These are phyloP conservation scores for Mucor sp. DNA, from an alignment of 371 early-diverging fungal species.

Conservation along the genomic window DNA sequence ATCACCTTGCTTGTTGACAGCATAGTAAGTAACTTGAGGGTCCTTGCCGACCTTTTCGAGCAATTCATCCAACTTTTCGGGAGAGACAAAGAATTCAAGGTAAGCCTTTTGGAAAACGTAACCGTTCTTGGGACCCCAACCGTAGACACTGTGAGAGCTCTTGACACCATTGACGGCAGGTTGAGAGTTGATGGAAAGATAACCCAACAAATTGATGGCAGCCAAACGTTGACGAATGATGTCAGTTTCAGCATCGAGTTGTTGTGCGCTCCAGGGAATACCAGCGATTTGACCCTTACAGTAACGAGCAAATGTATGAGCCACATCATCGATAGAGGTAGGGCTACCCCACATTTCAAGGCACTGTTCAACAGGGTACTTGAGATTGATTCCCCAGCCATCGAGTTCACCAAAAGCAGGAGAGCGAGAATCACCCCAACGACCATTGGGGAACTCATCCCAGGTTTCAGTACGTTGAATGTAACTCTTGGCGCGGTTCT, in stretches of 20 bases:
- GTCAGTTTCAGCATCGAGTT: slow-evolving; percentile 80
- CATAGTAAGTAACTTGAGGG: slow-evolving; percentile 86
- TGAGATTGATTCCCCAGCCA: slow-evolving; percentile 83
- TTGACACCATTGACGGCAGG: slow-evolving; percentile 93
- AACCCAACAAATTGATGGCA: slow-evolving; percentile 79
- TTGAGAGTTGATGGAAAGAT: slow-evolving; percentile 95
- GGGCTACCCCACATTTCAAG: slow-evolving; percentile 85
- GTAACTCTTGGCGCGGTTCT: slow-evolving; percentile 91
- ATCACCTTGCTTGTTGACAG: slow-evolving; percentile 88
- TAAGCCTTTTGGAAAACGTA: slow-evolving; percentile 98
- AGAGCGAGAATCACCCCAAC: slow-evolving; percentile 97
- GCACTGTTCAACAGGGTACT: slow-evolving; percentile 64
- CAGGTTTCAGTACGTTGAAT: slow-evolving; percentile 92
- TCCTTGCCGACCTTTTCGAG: slow-evolving; percentile 65
- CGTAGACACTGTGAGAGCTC: slow-evolving; percentile 78
- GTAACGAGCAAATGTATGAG: slow-evolving; percentile 79
- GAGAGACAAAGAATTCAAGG: slow-evolving; percentile 93
- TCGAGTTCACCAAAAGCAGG: slow-evolving; percentile 94
- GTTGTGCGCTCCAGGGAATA: slow-evolving; percentile 93
- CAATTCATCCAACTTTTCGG: slow-evolving; percentile 70
- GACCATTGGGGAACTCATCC: slow-evolving; percentile 98
- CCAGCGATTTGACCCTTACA: slow-evolving; percentile 74
- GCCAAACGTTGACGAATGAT: slow-evolving; percentile 74
- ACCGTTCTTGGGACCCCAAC: slow-evolving; percentile 98
- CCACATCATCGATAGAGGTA: slow-evolving; percentile 64